Conservation (phyloP, 2,329 filamentous ascomycete genomes). For the Neofusicoccum ribis region DNA sequence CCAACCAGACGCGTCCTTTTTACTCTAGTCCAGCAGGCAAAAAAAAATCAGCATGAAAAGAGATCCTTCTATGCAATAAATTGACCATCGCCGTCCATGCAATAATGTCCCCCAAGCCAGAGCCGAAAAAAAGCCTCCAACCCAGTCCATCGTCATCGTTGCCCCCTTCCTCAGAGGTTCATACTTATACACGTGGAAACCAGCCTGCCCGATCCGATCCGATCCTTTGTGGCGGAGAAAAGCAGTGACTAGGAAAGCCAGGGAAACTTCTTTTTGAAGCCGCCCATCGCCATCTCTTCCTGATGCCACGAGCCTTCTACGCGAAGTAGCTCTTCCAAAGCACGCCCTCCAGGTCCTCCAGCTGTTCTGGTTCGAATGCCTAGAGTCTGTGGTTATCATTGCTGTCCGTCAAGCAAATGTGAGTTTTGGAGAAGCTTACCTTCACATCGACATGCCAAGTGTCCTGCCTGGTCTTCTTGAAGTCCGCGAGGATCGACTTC, state of each 20-base stretch:
- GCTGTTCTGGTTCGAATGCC: constrained; percentile 84
- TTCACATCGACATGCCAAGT: constrained; percentile 98
- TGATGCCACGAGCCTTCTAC: constrained; percentile 38
- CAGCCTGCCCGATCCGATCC: not conserved
- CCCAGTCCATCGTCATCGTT: too few relatives aligned
- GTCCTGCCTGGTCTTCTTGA: constrained; percentile 99
- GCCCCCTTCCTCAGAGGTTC: too few relatives aligned
- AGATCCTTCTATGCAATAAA: not conserved
- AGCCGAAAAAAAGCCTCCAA: not conserved
- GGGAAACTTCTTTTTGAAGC: not conserved
- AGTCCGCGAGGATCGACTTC: constrained; percentile 90
- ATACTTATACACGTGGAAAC: not conserved
- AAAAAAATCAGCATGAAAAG: too few relatives aligned
- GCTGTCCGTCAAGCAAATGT: not conserved
- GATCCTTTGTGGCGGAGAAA: not conserved
- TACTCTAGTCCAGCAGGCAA: not conserved
- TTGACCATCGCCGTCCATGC: not conserved
- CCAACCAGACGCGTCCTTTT: not conserved
- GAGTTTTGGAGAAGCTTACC: constrained; percentile 56
- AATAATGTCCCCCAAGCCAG: not conserved
- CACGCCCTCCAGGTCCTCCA: constrained; percentile 93
- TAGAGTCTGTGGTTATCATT: constrained; percentile 31
- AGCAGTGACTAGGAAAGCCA: too few relatives aligned
- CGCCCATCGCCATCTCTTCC: not conserved
- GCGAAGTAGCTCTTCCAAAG: constrained; percentile 99